Evolutionary conservation across 1,139 yeast genomes (phyloP).

Genomic region (Candida sanyaensis): DNA sequence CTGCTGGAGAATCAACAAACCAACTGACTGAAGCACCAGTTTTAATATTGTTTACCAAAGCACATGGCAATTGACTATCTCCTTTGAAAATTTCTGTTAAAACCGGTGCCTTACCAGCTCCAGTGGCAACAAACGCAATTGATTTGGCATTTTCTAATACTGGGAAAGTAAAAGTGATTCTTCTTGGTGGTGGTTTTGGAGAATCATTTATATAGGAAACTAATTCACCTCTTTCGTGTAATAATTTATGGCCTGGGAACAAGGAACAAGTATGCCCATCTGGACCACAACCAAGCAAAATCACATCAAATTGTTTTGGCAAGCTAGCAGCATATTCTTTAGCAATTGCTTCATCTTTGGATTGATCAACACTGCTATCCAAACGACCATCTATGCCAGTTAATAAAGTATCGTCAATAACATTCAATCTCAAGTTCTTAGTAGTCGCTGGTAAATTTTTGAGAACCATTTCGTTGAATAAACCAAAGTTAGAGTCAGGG

Average conservation of each 20-base stretch:
- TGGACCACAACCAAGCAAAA: constrained; percentile 75
- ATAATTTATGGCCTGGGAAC: constrained; percentile 59
- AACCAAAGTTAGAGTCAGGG: constrained; percentile 68
- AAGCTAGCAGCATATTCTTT: constrained; percentile 37
- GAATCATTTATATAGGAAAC: constrained; percentile 57
- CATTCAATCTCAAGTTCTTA: constrained; percentile 44
- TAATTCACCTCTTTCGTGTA: constrained; percentile 37
- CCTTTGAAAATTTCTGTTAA: constrained; percentile 70
- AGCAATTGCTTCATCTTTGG: constrained; percentile 53
- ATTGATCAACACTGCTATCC: constrained; percentile 30
- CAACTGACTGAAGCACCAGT: constrained; percentile 58
- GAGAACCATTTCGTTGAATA: constrained; percentile 59
- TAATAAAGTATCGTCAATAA: constrained; percentile 51
- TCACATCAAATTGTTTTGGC: constrained; percentile 55
- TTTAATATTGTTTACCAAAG: constrained; percentile 60
- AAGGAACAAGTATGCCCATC: constrained; percentile 82
- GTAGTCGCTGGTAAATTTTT: constrained; percentile 34
- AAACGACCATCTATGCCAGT: constrained; percentile 48
- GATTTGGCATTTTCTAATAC: constrained; percentile 54
- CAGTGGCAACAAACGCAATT: constrained; percentile 87
- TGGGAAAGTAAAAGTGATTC: constrained; percentile 72
- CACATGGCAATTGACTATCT: constrained; percentile 62
- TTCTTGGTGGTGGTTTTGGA: constrained; percentile 78
- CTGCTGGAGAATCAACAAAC: constrained; percentile 80
- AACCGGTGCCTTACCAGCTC: constrained; percentile 78